Evolutionary conservation across 345 rosid species (phyloP).

Genomic region (Hypericum androsaemum): DNA sequence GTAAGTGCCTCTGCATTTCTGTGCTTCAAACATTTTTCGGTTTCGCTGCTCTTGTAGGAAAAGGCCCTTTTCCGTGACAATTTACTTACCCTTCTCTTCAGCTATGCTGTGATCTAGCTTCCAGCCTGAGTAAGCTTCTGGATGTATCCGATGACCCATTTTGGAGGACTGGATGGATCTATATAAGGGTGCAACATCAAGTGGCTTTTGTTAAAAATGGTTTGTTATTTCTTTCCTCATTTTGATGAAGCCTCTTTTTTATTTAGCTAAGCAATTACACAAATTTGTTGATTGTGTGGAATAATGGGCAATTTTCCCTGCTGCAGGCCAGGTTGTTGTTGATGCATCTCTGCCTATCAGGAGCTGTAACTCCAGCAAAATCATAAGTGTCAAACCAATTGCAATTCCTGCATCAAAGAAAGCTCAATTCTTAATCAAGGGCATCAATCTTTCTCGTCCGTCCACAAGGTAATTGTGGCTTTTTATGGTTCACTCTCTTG

Average conservation of each 20-base stretch:
- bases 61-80: neutral
- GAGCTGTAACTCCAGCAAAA: conserved; percentile 46
- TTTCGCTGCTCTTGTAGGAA: neutral
- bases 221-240: conserved; percentile 24
- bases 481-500: no score
- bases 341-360: conserved; percentile 57
- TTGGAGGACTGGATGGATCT: conserved; percentile 93
- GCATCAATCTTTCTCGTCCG: conserved; percentile 61
- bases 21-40: neutral
- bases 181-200: conserved; percentile 62
- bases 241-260: conserved; percentile 4
- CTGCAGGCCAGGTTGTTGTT: conserved; percentile 75
- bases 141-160: conserved; percentile 12
- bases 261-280: neutral
- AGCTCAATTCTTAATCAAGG: conserved; percentile 61
- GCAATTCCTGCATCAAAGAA: conserved; percentile 54
- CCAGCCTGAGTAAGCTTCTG: neutral
- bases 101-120: neutral
- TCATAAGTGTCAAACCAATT: conserved; percentile 64
- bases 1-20: neutral
- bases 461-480: conserved; percentile 47
- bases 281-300: neutral
- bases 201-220: conserved; percentile 72
- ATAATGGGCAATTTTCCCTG: conserved; percentile 11
- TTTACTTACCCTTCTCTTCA: neutral